These are phyloP conservation scores for Acacia acuminata DNA, from an alignment of 306 rosid species.

Conservation along the genomic window DNA sequence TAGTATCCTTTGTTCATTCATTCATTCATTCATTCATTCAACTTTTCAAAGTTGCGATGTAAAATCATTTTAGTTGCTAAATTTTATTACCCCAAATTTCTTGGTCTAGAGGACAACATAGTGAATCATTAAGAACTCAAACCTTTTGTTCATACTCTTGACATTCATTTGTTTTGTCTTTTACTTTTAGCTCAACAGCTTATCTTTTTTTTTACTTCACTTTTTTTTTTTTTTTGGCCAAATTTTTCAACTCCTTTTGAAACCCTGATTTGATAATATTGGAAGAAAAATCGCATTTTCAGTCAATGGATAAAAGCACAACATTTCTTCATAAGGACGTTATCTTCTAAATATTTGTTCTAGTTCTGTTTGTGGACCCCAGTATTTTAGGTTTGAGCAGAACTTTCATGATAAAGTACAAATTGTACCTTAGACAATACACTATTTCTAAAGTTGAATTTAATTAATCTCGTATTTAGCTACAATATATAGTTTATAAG, in stretches of 20 bases:
- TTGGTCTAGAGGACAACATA: slow-evolving; percentile 10
- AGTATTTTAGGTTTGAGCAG: slow-evolving; percentile 1
- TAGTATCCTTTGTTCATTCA: neutral
- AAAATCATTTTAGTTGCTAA: neutral
- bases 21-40: neutral
- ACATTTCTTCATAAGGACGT: neutral
- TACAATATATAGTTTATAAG: slow-evolving; percentile 12
- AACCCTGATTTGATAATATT: neutral
- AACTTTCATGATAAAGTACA: neutral
- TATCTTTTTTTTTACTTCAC: neutral
- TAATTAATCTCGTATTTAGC: neutral
- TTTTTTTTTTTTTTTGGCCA: neutral
- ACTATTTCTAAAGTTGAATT: neutral
- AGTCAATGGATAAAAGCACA: neutral
- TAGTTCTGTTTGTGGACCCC: neutral
- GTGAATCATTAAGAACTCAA: neutral
- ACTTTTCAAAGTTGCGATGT: neutral
- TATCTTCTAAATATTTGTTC: neutral
- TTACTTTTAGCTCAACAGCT: neutral
- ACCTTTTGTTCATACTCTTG: neutral
- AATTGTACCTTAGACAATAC: neutral
- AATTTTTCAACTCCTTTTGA: slow-evolving; percentile 9
- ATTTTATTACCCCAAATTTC: neutral
- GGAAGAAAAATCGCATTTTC: neutral
- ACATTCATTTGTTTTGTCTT: neutral